phyloP scores from a whole-genome alignment of 495 filamentous ascomycete genomes.

The Achaetomiella virescens region DNA sequence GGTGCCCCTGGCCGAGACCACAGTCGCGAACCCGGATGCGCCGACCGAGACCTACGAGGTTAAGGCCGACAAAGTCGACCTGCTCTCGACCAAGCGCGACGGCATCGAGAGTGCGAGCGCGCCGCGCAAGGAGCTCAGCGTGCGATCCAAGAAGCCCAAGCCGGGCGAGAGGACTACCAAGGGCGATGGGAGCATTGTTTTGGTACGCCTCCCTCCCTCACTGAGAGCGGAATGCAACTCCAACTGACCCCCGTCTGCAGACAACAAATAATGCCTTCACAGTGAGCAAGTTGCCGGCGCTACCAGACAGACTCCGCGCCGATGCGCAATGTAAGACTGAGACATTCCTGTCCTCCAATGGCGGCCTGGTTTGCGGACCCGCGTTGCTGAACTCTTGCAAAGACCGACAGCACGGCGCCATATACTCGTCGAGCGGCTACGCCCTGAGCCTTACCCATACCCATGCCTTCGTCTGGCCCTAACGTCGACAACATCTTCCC shows the following conservation, averaged over 20 bases:
- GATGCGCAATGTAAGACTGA: constrained; percentile 50
- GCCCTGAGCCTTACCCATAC: constrained; percentile 73
- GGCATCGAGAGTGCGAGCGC: constrained; percentile 36
- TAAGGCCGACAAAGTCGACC: constrained; percentile 38
- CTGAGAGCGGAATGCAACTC: background rate
- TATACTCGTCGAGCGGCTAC: constrained; percentile 60
- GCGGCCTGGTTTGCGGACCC: constrained; percentile 1
- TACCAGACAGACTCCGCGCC: constrained; percentile 66
- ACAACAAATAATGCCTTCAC: constrained; percentile 81
- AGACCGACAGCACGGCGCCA: constrained; percentile 56
- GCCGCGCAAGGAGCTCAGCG: constrained; percentile 48
- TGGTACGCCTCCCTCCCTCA: constrained; percentile 44
- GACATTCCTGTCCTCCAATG: constrained; percentile 26
- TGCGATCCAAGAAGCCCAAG: constrained; percentile 55
- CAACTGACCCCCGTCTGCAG: constrained; percentile 40
- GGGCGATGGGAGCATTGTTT: constrained; percentile 54
- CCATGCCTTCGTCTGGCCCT: constrained; percentile 85
- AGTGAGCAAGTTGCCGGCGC: constrained; percentile 74
- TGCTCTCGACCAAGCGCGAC: constrained; percentile 39
- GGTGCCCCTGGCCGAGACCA: constrained; percentile 53
- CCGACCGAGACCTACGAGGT: constrained; percentile 43
- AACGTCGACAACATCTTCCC: constrained; percentile 56
- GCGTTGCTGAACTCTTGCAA: constrained; percentile 20
- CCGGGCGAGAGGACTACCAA: constrained; percentile 49
- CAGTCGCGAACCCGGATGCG: constrained; percentile 42